Base-by-base conservation (phyloP, 179 eudicot species). In the Heliamphora pulchella region DNA sequence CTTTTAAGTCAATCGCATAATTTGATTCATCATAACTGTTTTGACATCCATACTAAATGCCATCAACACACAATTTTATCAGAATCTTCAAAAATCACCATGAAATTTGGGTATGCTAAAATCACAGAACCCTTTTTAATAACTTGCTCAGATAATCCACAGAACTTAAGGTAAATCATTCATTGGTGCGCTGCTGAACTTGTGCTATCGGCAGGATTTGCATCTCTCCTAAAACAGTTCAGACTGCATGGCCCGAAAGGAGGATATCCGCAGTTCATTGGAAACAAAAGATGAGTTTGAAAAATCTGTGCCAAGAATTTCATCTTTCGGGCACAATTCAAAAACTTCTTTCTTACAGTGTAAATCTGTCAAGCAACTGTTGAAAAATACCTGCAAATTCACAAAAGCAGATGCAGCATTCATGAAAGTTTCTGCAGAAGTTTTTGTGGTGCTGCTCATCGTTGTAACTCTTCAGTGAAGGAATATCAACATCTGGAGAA, bases 401-500 rank as follows among this genome's bases (percentile, higher is more conserved):
- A 82, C 91, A 89, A 79, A 83, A 90, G 83, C 99, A 96, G 78
- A 96, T 94, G 89, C 91, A 86, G 79, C 99, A 96, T 80, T 91
- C 87, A 83, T 96, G 98, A 74, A 86, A 85, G 78, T 86, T 88
- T 83, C 76, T 88, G 79, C 84, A 75, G 81, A 96, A 96, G 86
- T 82, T 87, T 64, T 88, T 90, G 69, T 86, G 88, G 72, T 71
- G 82, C 79, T 86, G 89, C 83, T 88, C 91, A 74, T 92, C 89
- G 75, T 90, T 87, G 79, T 90, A 94, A 82, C 90, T 87, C 90
- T 87, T 94, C 72, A 96, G 59, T 15, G 85, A 87, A 62, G 98
- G 98, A 74, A 96, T 91, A 84, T 94, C 99, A 68, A 89, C 83
- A 83, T 96, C 91, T 63, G 94, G 91, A 57, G 97, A 96, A 77